These are phyloP conservation scores for Trichoderma orchidacearum DNA, from an alignment of 495 filamentous ascomycete species.

Conservation along the genomic window DNA sequence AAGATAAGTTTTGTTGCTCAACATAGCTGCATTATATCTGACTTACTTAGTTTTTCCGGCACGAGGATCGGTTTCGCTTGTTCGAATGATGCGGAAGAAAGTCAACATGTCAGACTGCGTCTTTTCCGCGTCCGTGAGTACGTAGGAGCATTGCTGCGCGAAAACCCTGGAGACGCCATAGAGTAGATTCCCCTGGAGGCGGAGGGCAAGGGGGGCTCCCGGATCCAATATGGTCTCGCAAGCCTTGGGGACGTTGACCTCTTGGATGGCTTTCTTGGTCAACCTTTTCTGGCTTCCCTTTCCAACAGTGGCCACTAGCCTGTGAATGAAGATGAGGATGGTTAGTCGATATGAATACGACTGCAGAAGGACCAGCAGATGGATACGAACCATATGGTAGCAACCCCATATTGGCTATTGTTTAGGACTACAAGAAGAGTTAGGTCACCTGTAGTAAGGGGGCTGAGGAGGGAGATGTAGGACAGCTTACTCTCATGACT, in stretches of 20 bases:
- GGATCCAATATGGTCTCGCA: slow-evolving; percentile 78
- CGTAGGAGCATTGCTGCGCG: slow-evolving; percentile 73
- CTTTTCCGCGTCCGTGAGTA: slow-evolving; percentile 65
- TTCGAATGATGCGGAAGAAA: slow-evolving; percentile 37
- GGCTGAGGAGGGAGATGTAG: not conserved
- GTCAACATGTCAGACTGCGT: slow-evolving; percentile 59
- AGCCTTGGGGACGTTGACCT: slow-evolving; percentile 75
- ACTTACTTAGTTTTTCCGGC: slow-evolving; percentile 61
- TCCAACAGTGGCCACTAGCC: slow-evolving; percentile 84
- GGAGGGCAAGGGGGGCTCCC: slow-evolving; percentile 76
- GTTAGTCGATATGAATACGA: not conserved
- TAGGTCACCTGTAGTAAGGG: slow-evolving; percentile 8
- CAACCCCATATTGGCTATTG: slow-evolving; percentile 76
- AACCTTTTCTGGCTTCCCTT: slow-evolving; percentile 53
- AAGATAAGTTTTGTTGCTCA: not conserved
- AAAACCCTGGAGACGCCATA: slow-evolving; percentile 79
- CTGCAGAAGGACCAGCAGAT: not conserved
- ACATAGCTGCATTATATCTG: not conserved
- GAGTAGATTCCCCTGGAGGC: slow-evolving; percentile 82
- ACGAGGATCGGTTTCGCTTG: slow-evolving; percentile 49
- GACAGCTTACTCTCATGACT: slow-evolving; percentile 65
- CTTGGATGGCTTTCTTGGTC: slow-evolving; percentile 74
- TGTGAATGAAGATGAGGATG: slow-evolving; percentile 18
- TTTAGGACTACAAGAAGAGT: slow-evolving; percentile 54
- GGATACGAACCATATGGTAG: slow-evolving; percentile 72